phyloP scores from a whole-genome alignment of 176 grass and related monocot species.

The Tuctoria greenei region DNA sequence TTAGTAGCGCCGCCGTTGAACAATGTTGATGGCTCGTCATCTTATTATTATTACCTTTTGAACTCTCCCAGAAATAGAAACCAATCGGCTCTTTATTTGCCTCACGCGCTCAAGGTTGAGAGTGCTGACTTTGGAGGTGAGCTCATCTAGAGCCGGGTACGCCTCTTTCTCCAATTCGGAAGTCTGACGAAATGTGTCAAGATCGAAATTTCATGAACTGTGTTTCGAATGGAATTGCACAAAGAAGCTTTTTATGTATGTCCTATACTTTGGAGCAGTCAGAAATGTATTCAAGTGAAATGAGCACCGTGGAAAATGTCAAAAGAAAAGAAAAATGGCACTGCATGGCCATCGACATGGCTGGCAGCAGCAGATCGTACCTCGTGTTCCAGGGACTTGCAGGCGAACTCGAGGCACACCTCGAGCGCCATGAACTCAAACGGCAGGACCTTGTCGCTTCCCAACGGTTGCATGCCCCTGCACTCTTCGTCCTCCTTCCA shows the following conservation, averaged over 20 bases:
- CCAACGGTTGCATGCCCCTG: not conserved
- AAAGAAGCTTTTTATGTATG: too few species aligned
- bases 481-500: not conserved
- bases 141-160: constrained; percentile 68
- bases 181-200: constrained; percentile 36
- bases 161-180: constrained; percentile 58
- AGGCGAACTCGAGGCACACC: constrained; percentile 61
- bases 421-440: constrained; percentile 78
- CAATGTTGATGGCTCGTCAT: not conserved
- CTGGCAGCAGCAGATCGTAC: constrained; percentile 16
- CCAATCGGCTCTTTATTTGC: constrained; percentile 71
- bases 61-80: constrained; percentile 49
- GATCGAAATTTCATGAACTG: not conserved
- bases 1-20: not conserved
- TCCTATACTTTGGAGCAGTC: too few species aligned
- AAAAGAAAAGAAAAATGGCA: too few species aligned
- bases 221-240: too few species aligned
- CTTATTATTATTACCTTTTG: constrained; percentile 70
- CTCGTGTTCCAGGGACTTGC: constrained; percentile 61
- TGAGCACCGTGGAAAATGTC: too few species aligned
- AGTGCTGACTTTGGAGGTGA: constrained; percentile 69
- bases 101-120: constrained; percentile 72
- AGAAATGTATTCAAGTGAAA: too few species aligned
- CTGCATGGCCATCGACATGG: not conserved
- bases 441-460: constrained; percentile 41